Evolutionary conservation across 2,329 filamentous ascomycete genomes (phyloP), one percentile per base, ranked within the genome.

Genomic region (Berkeleyomyces basicola): DNA sequence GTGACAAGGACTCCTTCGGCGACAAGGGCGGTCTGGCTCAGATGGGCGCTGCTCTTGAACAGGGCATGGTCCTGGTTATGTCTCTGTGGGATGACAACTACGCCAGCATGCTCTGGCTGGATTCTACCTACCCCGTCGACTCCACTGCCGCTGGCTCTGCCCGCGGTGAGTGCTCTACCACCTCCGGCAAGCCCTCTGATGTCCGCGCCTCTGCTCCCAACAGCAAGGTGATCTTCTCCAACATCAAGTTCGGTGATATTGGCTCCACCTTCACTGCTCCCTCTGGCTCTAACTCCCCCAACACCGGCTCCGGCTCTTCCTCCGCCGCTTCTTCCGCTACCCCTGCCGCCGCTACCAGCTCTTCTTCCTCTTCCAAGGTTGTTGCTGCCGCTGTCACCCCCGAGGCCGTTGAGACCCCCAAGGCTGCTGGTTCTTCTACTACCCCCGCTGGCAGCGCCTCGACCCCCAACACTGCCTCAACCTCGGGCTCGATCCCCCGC

Each of bases 101-200:
- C 65, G 74, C 80, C 69, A 58, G 4, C 42, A 88, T 89, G 85
- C 79, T 86, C 69, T 89, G 86, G 86, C 80, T 90, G 68, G 86
- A 89, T 76, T 81, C 80, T 65, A 79, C 75, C 70, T 86, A 80
- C 76, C 84, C 85, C 37, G 69, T 68, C 63, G 67, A 68, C 66
- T 59, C 59, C 33, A 67, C 67, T 62, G 59, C 67, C 63, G 68
- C 68, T 33, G 69, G 69, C 31, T 65, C 64, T 37, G 67, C 62
- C 59, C 67, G 69, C 4, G 68, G 69, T 40, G 61, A 64, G 58
- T 70, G 69, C 61, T 61, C 68, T 37, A 59, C 65, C 23, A 66
- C 65, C 62, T 68, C 67, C 10, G 68, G 70, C 31, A 67, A 67
- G 7, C 70, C 70, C 3, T n/a, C 65, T 51, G 67, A 69, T 1